Evolutionary conservation across 768 basidiomycete genomes (phyloP), one percentile per base, ranked within the genome.

Genomic region (Rhodosporidiobolus sp.): DNA sequence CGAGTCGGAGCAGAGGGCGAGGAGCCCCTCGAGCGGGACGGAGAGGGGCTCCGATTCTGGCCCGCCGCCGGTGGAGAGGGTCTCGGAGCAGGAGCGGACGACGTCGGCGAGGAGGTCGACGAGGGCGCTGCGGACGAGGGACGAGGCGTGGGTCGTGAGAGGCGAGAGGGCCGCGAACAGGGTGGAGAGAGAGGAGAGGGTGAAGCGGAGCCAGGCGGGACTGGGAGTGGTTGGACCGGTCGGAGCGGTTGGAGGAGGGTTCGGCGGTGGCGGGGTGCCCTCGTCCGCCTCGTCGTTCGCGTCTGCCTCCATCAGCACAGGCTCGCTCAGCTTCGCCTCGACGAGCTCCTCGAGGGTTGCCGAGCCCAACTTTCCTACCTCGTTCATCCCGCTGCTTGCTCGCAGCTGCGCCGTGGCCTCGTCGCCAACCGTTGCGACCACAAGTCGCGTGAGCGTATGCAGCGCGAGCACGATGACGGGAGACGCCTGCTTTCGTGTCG

Each of bases 171-270:
- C 83, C 75, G 91, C 90, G 63, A 97, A 79, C 14, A 93, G 91
- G 32, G 92, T 88, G 57, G 90, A 87, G 19, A 98, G 82, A 77
- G 96, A 93, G 10, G 91, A 86, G 4, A 90, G 84, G 2, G 92
- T 93, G 48, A 86, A 92, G 30, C 85, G 85, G 55, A 96, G 84
- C 91, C 94, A 98, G 0, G 88, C 83, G 20, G 86, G 79, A 0
- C 90, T 89, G 8, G 92, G 86, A 7, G 61, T 11, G 1, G 70
- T 73, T 11, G 54, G 73, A 3, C 64, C 76, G 32, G 28, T 28
- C 4, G 69, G 52, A 0, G 57, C 11, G 14, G 63, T 38, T 8
- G 54, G 24, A 17, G 60, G 68, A 1, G 55, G 50, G 28, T 17
- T 32, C 12, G 57, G 54, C 11, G 32, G 22, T 22, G 54, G 14